Evolutionary conservation across 495 filamentous ascomycete genomes (phyloP).

Genomic region (Penicillium lagena): DNA sequence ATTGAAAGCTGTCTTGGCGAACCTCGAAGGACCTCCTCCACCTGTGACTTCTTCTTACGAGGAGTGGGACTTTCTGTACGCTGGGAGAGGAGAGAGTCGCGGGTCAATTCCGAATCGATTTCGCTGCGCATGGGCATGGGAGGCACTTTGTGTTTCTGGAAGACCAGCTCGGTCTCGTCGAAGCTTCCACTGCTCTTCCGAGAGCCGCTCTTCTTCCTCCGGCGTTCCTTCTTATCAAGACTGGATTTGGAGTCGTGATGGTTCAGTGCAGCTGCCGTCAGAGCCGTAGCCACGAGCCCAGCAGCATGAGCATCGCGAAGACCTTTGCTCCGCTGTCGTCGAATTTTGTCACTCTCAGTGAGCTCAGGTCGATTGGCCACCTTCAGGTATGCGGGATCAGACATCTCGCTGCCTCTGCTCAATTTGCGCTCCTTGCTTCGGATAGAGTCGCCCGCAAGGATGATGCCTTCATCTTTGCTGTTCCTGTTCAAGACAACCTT

Average conservation of each 20-base stretch:
- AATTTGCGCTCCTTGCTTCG: slow-evolving; percentile 38
- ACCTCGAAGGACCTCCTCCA: slow-evolving; percentile 52
- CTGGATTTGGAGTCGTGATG: slow-evolving; percentile 61
- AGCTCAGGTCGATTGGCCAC: slow-evolving; percentile 41
- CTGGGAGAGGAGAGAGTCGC: slow-evolving; percentile 82
- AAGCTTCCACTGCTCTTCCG: slow-evolving; percentile 49
- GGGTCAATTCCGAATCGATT: slow-evolving; percentile 77
- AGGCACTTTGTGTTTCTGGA: slow-evolving; percentile 56
- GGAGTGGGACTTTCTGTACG: slow-evolving; percentile 56
- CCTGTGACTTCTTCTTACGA: slow-evolving; percentile 26
- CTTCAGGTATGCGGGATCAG: slow-evolving; percentile 39
- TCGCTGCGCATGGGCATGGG: slow-evolving; percentile 84
- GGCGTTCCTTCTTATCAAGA: slow-evolving; percentile 43
- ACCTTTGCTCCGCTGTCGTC: slow-evolving; percentile 54
- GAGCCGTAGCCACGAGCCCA: slow-evolving; percentile 46
- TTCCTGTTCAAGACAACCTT: slow-evolving; percentile 58
- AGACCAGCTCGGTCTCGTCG: slow-evolving; percentile 55
- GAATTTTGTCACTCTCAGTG: slow-evolving; percentile 47
- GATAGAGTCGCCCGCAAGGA: slow-evolving; percentile 46
- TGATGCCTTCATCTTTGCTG: slow-evolving; percentile 50
- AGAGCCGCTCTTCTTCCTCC: slow-evolving; percentile 33
- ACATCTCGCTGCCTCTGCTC: slow-evolving; percentile 39
- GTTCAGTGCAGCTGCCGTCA: slow-evolving; percentile 59
- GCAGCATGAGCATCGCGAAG: slow-evolving; percentile 51
- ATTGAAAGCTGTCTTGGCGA: slow-evolving; percentile 37